Conservation (phyloP, 805 yeast genomes). For the Metschnikowia lachancei region DNA sequence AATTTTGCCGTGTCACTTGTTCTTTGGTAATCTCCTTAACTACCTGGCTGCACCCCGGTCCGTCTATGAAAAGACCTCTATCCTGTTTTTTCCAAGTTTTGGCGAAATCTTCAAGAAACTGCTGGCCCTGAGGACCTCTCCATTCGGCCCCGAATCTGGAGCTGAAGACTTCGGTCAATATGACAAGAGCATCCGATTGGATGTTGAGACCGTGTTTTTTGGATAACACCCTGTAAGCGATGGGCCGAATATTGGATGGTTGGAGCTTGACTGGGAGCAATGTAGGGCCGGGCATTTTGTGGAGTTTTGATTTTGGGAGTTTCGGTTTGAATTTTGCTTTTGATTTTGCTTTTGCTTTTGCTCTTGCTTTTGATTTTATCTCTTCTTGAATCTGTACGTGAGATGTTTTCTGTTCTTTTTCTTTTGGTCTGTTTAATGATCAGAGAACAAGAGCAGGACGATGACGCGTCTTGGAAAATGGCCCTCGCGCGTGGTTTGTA, state of each 20-base stretch:
- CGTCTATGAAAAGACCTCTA: constrained; percentile 81
- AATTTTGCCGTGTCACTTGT: constrained; percentile 4
- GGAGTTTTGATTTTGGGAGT: no score
- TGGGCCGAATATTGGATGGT: constrained; percentile 81
- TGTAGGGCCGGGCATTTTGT: constrained; percentile 16
- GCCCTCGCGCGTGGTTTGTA: not conserved
- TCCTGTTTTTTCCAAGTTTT: constrained; percentile 85
- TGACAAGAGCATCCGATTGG: constrained; percentile 76
- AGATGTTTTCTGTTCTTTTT: no score
- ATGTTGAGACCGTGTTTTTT: constrained; percentile 90
- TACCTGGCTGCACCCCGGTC: constrained; percentile 61
- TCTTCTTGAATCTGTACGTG: no score
- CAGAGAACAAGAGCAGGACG: no score
- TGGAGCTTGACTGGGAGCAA: constrained; percentile 71
- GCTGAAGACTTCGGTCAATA: constrained; percentile 74
- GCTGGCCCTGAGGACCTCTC: constrained; percentile 65
- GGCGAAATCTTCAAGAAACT: constrained; percentile 74
- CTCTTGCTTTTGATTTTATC: no score
- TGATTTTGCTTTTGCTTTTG: not conserved
- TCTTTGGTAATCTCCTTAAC: constrained; percentile 50
- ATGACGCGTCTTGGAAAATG: not conserved
- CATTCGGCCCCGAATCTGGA: constrained; percentile 79
- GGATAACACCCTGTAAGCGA: constrained; percentile 85
- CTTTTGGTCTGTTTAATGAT: no score
- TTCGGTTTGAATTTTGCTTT: not conserved